These are phyloP conservation scores for Trichoderma arundinaceum DNA, from an alignment of 2,329 filamentous ascomycete species.

Conservation along the genomic window DNA sequence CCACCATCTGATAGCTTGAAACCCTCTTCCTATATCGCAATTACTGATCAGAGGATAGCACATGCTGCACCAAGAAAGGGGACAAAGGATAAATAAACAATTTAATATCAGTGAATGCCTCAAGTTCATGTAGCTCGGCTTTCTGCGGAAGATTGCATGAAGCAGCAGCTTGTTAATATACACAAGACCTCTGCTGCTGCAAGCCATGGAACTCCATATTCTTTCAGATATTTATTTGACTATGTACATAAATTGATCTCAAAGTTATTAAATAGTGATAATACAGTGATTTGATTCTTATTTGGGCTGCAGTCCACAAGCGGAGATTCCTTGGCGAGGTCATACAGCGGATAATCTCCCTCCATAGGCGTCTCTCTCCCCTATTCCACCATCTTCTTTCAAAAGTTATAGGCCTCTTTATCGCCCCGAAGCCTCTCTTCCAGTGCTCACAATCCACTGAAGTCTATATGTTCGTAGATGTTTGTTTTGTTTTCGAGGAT, in stretches of 20 bases:
- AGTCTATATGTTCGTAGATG: background rate
- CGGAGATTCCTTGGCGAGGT: background rate
- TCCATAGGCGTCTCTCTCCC: conserved; percentile 1
- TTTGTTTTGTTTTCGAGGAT: background rate
- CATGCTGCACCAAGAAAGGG: background rate
- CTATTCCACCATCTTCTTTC: background rate
- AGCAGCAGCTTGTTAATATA: background rate
- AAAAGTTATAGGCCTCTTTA: background rate
- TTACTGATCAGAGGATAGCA: background rate
- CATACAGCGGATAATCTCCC: background rate
- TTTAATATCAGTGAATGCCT: background rate
- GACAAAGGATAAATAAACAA: background rate
- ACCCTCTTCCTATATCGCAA: background rate
- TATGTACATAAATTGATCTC: background rate
- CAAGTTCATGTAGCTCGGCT: background rate
- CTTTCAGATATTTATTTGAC: no score
- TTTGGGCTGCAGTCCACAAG: background rate
- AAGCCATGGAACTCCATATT: background rate
- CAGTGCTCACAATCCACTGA: background rate
- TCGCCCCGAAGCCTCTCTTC: background rate
- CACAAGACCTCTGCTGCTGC: no score
- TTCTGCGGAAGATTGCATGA: background rate
- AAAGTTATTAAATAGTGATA: background rate
- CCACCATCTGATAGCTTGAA: no score
- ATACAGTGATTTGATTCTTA: background rate